Evolutionary conservation across 1,284 basidiomycete species (phyloP).

Genomic region (Boletus hoseneyae): DNA sequence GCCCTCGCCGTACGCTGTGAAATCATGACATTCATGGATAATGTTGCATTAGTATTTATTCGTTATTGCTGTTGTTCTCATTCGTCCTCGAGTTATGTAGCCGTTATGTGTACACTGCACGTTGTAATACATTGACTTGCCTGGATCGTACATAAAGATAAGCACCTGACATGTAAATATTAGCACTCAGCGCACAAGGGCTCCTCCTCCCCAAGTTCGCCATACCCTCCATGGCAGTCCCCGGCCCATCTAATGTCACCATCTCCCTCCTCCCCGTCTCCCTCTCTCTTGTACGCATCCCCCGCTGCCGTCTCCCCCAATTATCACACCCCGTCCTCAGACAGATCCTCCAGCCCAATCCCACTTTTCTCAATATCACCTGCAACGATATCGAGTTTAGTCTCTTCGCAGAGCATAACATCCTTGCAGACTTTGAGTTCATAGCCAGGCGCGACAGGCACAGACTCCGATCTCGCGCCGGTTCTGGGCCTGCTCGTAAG

Average conservation of each 20-base stretch:
- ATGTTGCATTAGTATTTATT: slow-evolving; percentile 26
- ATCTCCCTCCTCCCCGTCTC: slow-evolving; percentile 66
- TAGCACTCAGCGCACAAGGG: slow-evolving; percentile 5
- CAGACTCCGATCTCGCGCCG: slow-evolving; percentile 39
- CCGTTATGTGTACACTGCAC: slow-evolving; percentile 9
- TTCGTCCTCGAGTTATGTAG: slow-evolving; percentile 9
- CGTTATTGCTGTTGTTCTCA: slow-evolving; percentile 31
- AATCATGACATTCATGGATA: background rate
- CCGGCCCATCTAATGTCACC: slow-evolving; percentile 43
- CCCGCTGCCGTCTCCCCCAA: slow-evolving; percentile 56
- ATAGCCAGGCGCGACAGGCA: slow-evolving; percentile 58
- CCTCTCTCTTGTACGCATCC: slow-evolving; percentile 68
- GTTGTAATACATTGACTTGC: slow-evolving; percentile 4
- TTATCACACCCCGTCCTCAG: slow-evolving; percentile 62
- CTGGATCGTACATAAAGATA: slow-evolving; percentile 22
- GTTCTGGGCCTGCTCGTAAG: slow-evolving; percentile 35
- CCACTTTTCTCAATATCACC: slow-evolving; percentile 69
- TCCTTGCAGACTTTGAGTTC: slow-evolving; percentile 56
- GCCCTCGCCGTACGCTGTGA: slow-evolving; percentile 19
- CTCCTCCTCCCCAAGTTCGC: background rate
- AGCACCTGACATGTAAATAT: slow-evolving; percentile 22
- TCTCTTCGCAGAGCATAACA: slow-evolving; percentile 61
- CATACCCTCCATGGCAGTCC: slow-evolving; percentile 23
- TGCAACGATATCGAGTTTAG: slow-evolving; percentile 74
- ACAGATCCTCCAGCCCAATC: slow-evolving; percentile 63